Percentiles rank a stretch among this genome's conserved stretches.
Conservation (phyloP, 2,329 filamentous ascomycete species). For the Alternaria triticimaculans region DNA sequence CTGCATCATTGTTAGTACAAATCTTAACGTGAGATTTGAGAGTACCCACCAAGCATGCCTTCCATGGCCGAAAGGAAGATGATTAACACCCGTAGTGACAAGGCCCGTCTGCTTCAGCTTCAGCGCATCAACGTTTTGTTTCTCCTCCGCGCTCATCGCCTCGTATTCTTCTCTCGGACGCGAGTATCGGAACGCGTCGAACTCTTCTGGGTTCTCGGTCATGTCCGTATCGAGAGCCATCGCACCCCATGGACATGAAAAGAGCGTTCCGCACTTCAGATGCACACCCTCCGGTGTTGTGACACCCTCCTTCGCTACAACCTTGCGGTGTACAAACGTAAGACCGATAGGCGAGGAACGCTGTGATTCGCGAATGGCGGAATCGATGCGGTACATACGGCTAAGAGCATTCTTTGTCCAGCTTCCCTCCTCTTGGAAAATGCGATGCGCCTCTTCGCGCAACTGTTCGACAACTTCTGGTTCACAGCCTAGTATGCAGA, state of each 20-base stretch:
- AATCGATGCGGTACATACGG: slow-evolving; percentile 57
- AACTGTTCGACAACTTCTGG: slow-evolving; percentile 38
- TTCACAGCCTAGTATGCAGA: slow-evolving; percentile 26
- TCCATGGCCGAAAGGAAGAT: slow-evolving; percentile 65
- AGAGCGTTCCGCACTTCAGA: slow-evolving; percentile 21
- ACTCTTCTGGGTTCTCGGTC: slow-evolving; percentile 20
- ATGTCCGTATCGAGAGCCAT: slow-evolving; percentile 26
- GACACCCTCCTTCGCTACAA: slow-evolving; percentile 73
- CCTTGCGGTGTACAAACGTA: slow-evolving; percentile 57
- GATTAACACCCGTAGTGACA: slow-evolving; percentile 60
- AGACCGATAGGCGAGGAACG: slow-evolving; percentile 57
- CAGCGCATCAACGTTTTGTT: slow-evolving; percentile 21
- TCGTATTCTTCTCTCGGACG: slow-evolving; percentile 28
- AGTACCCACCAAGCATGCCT: slow-evolving; percentile 52
- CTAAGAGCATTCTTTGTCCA: slow-evolving; percentile 59
- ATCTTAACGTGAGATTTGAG: slow-evolving; percentile 29
- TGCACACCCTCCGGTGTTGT: slow-evolving; percentile 72
- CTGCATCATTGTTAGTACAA: slow-evolving; percentile 19
- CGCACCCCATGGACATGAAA: slow-evolving; percentile 27
- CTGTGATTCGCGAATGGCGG: slow-evolving; percentile 62
- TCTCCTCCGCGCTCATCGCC: slow-evolving; percentile 23
- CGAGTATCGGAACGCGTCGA: slow-evolving; percentile 37
- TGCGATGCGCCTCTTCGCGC: slow-evolving; percentile 52
- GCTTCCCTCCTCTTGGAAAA: slow-evolving; percentile 43
- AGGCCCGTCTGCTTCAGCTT: slow-evolving; percentile 55